Evolutionary conservation across 371 early-diverging fungal species (phyloP).

Genomic region (Phascolomyces articulosus): DNA sequence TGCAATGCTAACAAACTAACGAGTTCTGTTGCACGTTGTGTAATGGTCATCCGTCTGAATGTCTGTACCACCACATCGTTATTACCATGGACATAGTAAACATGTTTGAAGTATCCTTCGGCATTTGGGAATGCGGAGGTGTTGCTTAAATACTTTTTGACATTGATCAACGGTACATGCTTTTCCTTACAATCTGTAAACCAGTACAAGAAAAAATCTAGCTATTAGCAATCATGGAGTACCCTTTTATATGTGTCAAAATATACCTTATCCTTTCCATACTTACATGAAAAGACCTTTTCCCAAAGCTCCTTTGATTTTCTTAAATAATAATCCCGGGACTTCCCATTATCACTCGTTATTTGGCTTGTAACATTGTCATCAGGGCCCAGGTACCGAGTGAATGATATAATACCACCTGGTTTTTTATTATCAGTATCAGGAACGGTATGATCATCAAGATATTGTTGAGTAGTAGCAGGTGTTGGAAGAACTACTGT

Average conservation of each 20-base stretch:
- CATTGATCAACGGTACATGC: conserved; percentile 28
- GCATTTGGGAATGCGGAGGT: conserved; percentile 38
- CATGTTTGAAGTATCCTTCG: conserved; percentile 51
- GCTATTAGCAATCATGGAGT: too few relatives aligned
- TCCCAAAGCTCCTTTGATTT: conserved; percentile 19
- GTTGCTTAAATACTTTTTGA: conserved; percentile 31
- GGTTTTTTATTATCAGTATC: neutral
- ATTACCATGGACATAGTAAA: conserved; percentile 35
- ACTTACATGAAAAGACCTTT: conserved; percentile 16
- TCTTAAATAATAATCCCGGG: conserved; percentile 14
- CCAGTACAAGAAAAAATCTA: too few relatives aligned
- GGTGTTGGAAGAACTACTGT: neutral
- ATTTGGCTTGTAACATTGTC: conserved; percentile 15
- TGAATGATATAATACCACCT: neutral
- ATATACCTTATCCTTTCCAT: too few relatives aligned
- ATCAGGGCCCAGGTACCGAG: conserved; percentile 10
- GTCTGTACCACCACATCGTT: conserved; percentile 41
- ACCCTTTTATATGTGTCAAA: too few relatives aligned
- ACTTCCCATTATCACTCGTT: neutral
- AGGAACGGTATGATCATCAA: neutral
- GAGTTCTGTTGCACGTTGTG: conserved; percentile 46
- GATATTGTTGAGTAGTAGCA: neutral
- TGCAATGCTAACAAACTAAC: conserved; percentile 36
- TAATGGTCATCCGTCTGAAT: conserved; percentile 47
- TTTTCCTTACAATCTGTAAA: conserved; percentile 27